Evolutionary conservation across 768 basidiomycete genomes (phyloP), one percentile per base, ranked within the genome.

Genomic region (Podaxis sp.): DNA sequence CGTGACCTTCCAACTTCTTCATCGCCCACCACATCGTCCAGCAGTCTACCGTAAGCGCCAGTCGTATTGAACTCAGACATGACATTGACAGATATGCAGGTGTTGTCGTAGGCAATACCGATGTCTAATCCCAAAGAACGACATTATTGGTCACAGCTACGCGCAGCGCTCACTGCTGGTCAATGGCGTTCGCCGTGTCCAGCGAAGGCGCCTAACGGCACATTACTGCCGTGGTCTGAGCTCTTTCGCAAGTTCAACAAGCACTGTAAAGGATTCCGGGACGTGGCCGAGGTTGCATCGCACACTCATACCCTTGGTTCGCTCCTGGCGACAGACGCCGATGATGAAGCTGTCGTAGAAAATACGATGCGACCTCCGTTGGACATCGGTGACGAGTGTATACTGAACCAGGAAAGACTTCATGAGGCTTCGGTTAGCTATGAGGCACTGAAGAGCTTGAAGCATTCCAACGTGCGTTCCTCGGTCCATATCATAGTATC

Each of bases 201-300:
- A 0, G 89, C 87, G 3, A 89, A 80, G 64, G 74, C 82, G 0
- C 79, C 79, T 32, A 82, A 82, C 32, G 87, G 82, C 13, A 62
- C 67, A 0, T 65, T 71, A 3, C 70, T 94, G 14, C 75, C 86
- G 10, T 95, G 93, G 93, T 77, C 85, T 1, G 89, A 91, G 67
- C 82, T 94, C 11, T 73, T 94, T 42, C 82, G 90, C 64, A 95
- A 95, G 73, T 93, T 91, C 76, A 87, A 89, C 70, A 95, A 95
- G 64, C 93, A 95, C 65, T 89, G 87, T 67, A 72, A 71, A 4
- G 86, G 87, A 0, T 85, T 79, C 65, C 66, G 71, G 62, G 85
- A 87, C 60, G 76, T 89, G 13, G 78, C 85, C 2, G 85, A 88
- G 65, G 77, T 91, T 61, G 89, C 87, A 16, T 82, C 79, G 0